Base-by-base conservation (phyloP, 768 basidiomycete species). In the Tubosaeta brunneosetosa region DNA sequence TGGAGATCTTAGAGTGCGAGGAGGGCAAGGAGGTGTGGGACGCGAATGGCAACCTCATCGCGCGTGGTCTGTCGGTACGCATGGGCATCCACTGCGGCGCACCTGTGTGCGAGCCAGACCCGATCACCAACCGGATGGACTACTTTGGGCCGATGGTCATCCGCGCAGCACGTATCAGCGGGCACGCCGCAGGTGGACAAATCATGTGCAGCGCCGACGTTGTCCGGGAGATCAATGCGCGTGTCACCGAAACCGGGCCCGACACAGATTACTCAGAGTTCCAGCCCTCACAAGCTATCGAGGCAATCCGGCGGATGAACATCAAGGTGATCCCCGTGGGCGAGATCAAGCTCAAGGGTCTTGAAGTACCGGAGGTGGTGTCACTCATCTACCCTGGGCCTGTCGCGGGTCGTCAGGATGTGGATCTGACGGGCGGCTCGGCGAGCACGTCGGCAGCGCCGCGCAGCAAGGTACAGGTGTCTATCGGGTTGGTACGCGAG, bases 131-230 rank as follows among this genome's bases (percentile, higher is more conserved):
- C 53, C 87, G 97, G 42, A 98, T 99, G 97, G 95, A 98, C 68
- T 98, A 98, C 71, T 91, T 95, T 61, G 94, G 94, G 0, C 86
- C 93, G 1, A 91, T 97, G 83, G 92, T 95, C 59, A 98, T 97
- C 69, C 88, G 94, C 31, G 79, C 94, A 0, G 84, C 95, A 6
- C 81, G 95, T 37, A 90, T 99, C 61, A 82, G 77, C 54, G 83
- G 85, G 19, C 80, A 75, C 52, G 94, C 97, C 1, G 82, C 83
- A 9, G 97, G 97, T 7, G 97, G 97, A 0, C 92, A 98, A 68
- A 91, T 98, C 65, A 86, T 89, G 82, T 87, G 90, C 63, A 93
- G 90, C 63, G 80, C 84, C 3, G 93, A 97, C 52, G 85, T 94
- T 58, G 77, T 93, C 48, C 81, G 85, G 51, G 94, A 95, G 72